Percentiles rank a stretch among this genome's conserved stretches.
phyloP scores from a whole-genome alignment of 2,329 filamentous ascomycete genomes.

The Talaromyces verruculosus region DNA sequence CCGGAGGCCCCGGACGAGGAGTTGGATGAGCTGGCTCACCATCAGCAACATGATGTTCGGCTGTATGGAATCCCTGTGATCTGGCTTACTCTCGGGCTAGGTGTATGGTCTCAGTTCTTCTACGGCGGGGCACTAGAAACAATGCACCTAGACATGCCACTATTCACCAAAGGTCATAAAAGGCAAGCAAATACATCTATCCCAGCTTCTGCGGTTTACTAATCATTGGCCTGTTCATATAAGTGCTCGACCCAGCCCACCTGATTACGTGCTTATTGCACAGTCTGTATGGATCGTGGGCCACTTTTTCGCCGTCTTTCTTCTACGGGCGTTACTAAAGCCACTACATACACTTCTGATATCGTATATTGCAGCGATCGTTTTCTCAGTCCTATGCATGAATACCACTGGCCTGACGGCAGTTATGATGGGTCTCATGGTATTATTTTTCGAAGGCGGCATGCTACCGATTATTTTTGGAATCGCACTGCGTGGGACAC shows the following conservation, averaged over 20 bases:
- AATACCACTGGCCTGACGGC: neutral
- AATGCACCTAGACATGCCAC: neutral
- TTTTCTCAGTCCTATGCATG: neutral
- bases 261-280: slow-evolving; percentile 1
- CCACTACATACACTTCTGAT: neutral
- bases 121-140: slow-evolving; percentile 34
- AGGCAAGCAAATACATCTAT: neutral
- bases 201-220: neutral
- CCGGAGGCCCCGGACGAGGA: slow-evolving; percentile 9
- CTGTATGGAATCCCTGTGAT: slow-evolving; percentile 26
- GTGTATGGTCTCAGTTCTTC: slow-evolving; percentile 2
- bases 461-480: neutral
- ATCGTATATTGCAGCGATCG: neutral
- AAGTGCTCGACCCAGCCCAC: neutral
- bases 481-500: neutral
- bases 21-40: neutral
- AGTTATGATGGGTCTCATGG: neutral
- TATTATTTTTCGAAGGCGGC: neutral
- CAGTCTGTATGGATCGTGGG: slow-evolving; percentile 58
- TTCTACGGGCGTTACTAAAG: slow-evolving; percentile 45
- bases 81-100: neutral
- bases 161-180: neutral
- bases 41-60: neutral
- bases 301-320: slow-evolving; percentile 56
- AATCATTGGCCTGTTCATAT: neutral